Evolutionary conservation across 495 filamentous ascomycete genomes (phyloP).

Genomic region (Aspergillus diversus): DNA sequence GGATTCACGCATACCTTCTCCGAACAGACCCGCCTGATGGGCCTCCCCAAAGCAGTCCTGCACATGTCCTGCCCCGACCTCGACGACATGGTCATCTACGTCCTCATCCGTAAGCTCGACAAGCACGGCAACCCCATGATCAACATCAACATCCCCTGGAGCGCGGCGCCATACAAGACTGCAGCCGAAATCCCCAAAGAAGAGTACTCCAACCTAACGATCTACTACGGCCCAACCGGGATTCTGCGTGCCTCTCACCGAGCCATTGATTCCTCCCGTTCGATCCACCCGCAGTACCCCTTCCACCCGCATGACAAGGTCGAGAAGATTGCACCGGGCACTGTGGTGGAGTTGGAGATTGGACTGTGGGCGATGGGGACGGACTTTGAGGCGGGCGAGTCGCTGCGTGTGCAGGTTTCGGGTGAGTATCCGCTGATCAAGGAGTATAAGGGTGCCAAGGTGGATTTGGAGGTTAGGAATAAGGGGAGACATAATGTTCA

Average conservation of each 20-base stretch:
- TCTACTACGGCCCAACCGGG: slow-evolving; percentile 23
- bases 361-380: slow-evolving; percentile 25
- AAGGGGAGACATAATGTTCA: not conserved
- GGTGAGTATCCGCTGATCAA: not conserved
- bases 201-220: not conserved
- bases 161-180: not conserved
- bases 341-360: slow-evolving; percentile 24
- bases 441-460: not conserved
- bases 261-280: slow-evolving; percentile 21
- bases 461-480: not conserved
- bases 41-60: slow-evolving; percentile 19
- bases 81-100: slow-evolving; percentile 25
- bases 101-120: slow-evolving; percentile 24
- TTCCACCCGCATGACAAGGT: slow-evolving; percentile 20
- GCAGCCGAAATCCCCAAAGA: not conserved
- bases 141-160: slow-evolving; percentile 2
- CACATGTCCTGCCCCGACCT: slow-evolving; percentile 17
- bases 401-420: slow-evolving; percentile 12
- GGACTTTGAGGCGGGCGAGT: slow-evolving; percentile 22
- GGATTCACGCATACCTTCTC: slow-evolving; percentile 21
- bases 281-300: slow-evolving; percentile 25
- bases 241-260: slow-evolving; percentile 27
- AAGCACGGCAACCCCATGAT: not conserved
- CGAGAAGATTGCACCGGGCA: slow-evolving; percentile 16
- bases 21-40: slow-evolving; percentile 22